phyloP scores from a whole-genome alignment of 2,329 filamentous ascomycete genomes.

The Cadophora sp. region DNA sequence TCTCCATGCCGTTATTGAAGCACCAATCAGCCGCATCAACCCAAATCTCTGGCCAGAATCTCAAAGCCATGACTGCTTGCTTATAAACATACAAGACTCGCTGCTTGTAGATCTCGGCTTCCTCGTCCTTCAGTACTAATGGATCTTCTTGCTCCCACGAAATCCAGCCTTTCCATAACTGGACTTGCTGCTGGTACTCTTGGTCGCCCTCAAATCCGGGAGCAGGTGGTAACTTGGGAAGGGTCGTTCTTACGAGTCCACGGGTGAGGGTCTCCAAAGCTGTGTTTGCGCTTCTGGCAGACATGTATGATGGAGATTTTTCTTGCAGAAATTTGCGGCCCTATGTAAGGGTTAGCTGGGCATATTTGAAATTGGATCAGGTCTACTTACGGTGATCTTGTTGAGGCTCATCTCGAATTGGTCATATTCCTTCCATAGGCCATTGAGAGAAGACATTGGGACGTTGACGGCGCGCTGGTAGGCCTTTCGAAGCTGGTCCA shows the following conservation, averaged over 20 bases:
- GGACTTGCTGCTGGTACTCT: conserved; percentile 84
- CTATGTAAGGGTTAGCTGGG: conserved; percentile 52
- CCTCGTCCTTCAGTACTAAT: conserved; percentile 83
- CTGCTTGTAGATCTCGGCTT: conserved; percentile 74
- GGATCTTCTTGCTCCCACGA: conserved; percentile 95
- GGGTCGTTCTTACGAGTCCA: conserved; percentile 75
- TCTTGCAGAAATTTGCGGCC: conserved; percentile 95
- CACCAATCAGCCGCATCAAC: conserved; percentile 94
- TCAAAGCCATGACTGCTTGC: conserved; percentile 89
- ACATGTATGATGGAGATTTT: conserved; percentile 93
- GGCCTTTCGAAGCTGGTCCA: conserved; percentile 89
- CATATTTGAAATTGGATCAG: conserved; percentile 3
- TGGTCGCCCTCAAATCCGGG: conserved; percentile 86
- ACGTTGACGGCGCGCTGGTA: conserved; percentile 91
- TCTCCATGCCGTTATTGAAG: conserved; percentile 74
- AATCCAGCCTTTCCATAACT: conserved; percentile 93
- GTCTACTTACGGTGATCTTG: conserved; percentile 77
- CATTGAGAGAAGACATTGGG: conserved; percentile 82
- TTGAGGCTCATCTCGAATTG: conserved; percentile 94
- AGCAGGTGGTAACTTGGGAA: conserved; percentile 82
- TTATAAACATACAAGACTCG: conserved; percentile 91
- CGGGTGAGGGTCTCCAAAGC: conserved; percentile 89
- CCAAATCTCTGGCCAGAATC: conserved; percentile 97
- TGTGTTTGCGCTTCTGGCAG: conserved; percentile 87
- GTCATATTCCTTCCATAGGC: conserved; percentile 97